Conservation (phyloP, 75 land plant species). For the Pinus albicaulis region DNA sequence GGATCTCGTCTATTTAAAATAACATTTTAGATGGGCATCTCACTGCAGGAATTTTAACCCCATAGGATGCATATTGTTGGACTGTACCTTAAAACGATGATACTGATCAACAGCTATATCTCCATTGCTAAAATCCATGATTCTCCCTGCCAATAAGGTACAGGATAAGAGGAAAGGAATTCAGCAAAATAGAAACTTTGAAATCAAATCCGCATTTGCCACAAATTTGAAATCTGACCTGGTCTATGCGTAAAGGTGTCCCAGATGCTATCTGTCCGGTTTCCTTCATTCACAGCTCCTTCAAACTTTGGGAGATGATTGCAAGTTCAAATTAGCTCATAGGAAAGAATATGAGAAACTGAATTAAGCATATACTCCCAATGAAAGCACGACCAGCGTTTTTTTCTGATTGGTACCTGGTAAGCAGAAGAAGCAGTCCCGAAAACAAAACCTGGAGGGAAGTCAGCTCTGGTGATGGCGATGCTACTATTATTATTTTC, state of each 20-base stretch:
- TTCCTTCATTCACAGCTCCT: slow-evolving; percentile 67
- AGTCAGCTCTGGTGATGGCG: slow-evolving; percentile 14
- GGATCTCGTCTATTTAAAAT: no score
- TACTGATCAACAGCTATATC: slow-evolving; percentile 71
- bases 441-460: slow-evolving; percentile 29
- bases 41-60: background rate
- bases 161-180: background rate
- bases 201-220: slow-evolving; percentile 14
- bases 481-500: background rate
- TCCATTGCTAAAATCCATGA: slow-evolving; percentile 69
- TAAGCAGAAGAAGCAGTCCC: slow-evolving; percentile 32
- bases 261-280: slow-evolving; percentile 65
- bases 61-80: background rate
- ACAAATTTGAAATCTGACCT: slow-evolving; percentile 21
- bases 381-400: background rate
- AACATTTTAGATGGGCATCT: background rate
- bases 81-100: slow-evolving; percentile 39
- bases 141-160: slow-evolving; percentile 36
- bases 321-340: background rate
- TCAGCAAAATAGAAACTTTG: background rate
- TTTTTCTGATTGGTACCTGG: slow-evolving; percentile 12
- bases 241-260: slow-evolving; percentile 43
- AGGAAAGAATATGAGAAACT: background rate
- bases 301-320: slow-evolving; percentile 39
- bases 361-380: background rate